Evolutionary conservation across 2,329 filamentous ascomycete species (phyloP).

Genomic region (Furcasterigmium sp.): DNA sequence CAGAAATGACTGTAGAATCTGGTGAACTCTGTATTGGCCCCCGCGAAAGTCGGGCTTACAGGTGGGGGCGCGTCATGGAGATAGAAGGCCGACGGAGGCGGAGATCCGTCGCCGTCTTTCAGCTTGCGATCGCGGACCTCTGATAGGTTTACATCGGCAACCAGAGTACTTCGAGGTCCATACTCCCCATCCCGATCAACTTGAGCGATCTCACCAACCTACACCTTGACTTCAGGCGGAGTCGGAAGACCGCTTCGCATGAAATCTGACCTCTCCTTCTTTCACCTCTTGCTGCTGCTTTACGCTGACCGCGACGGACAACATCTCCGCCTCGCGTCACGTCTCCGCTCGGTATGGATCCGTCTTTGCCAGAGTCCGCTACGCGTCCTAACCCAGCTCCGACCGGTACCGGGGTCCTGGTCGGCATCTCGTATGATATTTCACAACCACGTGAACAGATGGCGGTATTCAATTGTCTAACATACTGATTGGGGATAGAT

Average conservation of each 20-base stretch:
- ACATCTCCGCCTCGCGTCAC: background rate
- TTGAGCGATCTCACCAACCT: background rate
- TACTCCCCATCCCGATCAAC: background rate
- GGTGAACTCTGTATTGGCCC: too few species aligned
- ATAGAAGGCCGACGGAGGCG: constrained; percentile 2
- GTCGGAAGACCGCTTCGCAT: background rate
- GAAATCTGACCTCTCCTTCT: background rate
- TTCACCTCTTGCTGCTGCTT: background rate
- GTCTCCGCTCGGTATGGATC: background rate
- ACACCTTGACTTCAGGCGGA: background rate
- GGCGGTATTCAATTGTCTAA: too few species aligned
- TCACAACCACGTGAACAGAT: too few species aligned
- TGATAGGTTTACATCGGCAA: too few species aligned
- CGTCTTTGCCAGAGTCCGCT: too few species aligned
- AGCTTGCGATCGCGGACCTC: too few species aligned
- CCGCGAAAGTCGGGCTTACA: too few species aligned
- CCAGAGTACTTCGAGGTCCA: too few species aligned
- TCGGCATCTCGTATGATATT: background rate
- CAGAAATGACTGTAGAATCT: too few species aligned
- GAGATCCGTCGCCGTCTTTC: constrained; percentile 1
- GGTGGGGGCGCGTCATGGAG: background rate
- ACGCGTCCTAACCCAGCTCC: too few species aligned
- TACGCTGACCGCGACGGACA: background rate
- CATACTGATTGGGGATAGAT: constrained; percentile 26
- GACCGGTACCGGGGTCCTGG: background rate